Base-by-base conservation (phyloP, 305 asterid genomes). In the Lippia alba region DNA sequence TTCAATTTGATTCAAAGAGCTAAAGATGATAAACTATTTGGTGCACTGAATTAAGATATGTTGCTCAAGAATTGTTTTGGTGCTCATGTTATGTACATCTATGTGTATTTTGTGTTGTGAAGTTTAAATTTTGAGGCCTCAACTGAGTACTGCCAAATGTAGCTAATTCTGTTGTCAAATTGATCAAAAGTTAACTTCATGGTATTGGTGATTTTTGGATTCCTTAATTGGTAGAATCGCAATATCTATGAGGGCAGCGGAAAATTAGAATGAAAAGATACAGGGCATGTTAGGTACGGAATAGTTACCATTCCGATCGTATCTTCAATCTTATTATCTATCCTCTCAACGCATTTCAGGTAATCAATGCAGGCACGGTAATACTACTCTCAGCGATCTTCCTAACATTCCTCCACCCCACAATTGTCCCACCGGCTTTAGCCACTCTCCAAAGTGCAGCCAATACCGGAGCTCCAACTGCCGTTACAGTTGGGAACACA, bases 371-470 rank as follows among this genome's bases (percentile, higher is more conserved):
- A 19, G 91, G 94, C 70, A 70, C 81, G 6, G 83, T 77, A 44
- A 50, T 81, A 62, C 72, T 92, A 56, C 72, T 90, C n/a, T 86
- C 96, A 20, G 82, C 92, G 15, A 51, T 88, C 73, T 59, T 83
- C 24, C 63, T 81, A 71, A 63, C 85, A 17, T 58, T 90, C 33
- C 69, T 86, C 72, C 86, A 90, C 72, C 91, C 96, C 36, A 62
- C 86, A 17, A 36, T 75, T 4, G 97, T 76, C 15, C 72, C 83
- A 24, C 97, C 97, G 0, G 97, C 99, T 49, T 81, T 85, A 30
- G 97, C 99, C 56, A 81, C 81, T 79, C 69, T 89, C 61, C 87
- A 69, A 50, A 61, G 73, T 46, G 87, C 85, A 18, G 92, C 93
- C 67, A 83, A 80, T 39, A 20, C 92, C 0, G 91, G 89, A 49